Conservation (phyloP, 805 yeast genomes). For the Yarrowia sp. region DNA sequence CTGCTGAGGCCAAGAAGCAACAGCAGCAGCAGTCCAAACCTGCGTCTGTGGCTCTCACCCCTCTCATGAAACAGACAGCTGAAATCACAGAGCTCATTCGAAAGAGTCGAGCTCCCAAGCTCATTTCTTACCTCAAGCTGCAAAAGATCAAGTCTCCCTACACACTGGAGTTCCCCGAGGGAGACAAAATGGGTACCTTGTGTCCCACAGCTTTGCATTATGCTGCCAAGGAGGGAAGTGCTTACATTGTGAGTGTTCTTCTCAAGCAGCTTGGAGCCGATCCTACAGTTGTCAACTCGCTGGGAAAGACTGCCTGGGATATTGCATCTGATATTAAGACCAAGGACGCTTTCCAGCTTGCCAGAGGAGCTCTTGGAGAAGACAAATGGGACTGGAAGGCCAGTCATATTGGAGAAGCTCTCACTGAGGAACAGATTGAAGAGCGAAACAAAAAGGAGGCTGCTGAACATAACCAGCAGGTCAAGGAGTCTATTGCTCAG, state of each 20-base stretch:
- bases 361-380: constrained; percentile 74
- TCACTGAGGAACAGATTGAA: constrained; percentile 49
- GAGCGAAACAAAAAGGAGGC: constrained; percentile 43
- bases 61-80: constrained; percentile 59
- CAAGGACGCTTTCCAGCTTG: constrained; percentile 66
- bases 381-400: constrained; percentile 68
- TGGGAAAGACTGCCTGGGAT: constrained; percentile 74
- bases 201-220: constrained; percentile 81
- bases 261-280: constrained; percentile 71
- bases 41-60: constrained; percentile 41
- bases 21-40: constrained; percentile 38
- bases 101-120: constrained; percentile 77
- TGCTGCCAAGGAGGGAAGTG: constrained; percentile 71
- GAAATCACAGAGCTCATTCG: constrained; percentile 68
- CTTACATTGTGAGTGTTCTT: constrained; percentile 68
- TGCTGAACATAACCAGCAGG: constrained; percentile 42
- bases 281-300: constrained; percentile 62
- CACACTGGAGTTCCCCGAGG: constrained; percentile 9
- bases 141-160: constrained; percentile 56
- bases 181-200: constrained; percentile 42
- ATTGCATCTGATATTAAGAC: constrained; percentile 53
- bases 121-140: constrained; percentile 66
- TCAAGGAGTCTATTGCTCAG: constrained; percentile 56
- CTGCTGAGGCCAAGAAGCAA: constrained; percentile 38
- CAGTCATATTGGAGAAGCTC: constrained; percentile 68